Base-by-base conservation (phyloP, 2,329 filamentous ascomycete species). In the Cladosporium austrohemisphaericum region DNA sequence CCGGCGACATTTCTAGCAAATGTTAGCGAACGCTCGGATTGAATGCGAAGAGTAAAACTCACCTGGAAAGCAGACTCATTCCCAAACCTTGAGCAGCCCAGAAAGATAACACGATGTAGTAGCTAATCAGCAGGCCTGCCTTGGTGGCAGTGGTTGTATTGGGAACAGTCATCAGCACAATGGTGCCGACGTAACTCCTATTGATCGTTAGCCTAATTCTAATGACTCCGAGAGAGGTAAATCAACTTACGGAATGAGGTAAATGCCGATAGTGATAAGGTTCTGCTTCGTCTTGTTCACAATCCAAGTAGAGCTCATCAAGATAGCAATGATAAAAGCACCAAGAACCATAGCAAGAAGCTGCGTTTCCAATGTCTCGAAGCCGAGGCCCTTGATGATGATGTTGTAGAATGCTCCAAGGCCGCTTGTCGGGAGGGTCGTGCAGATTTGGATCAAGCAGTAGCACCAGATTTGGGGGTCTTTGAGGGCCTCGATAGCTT, bases 101-200 rank as follows among this genome's bases (percentile, higher is more conserved):
- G 76, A 90, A 90, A 4, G 83, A 87, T 14, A 88, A 75, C 0
- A 81, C 84, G 53, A 89, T 84, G 69, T 89, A 90, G 73, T 89
- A 90, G 60, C 76, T 79, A 60, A 89, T 79, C 11, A 89, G 70
- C 0, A 90, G 74, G 5, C 85, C 85, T 22, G 83, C 75, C 65
- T 84, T 77, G 29, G 80, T 81, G 7, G 76, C 66, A 28, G 74
- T 72, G 35, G 72, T 78, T 5, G 74, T 72, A 56, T 84, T 83
- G 18, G 77, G 66, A 6, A 89, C 76, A 0, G 80, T 84, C 77
- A 89, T 84, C 49, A 89, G 77, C 31, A 87, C 76, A 45, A 86
- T 82, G 1, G 85, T 88, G 45, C 85, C 85, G 38, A 85, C 63
- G 59, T 86, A 85, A 1, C 83, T 86, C 14, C 80, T 83, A 51